phyloP scores from a whole-genome alignment of 345 rosid species.

The Rhodamnia argentea region DNA sequence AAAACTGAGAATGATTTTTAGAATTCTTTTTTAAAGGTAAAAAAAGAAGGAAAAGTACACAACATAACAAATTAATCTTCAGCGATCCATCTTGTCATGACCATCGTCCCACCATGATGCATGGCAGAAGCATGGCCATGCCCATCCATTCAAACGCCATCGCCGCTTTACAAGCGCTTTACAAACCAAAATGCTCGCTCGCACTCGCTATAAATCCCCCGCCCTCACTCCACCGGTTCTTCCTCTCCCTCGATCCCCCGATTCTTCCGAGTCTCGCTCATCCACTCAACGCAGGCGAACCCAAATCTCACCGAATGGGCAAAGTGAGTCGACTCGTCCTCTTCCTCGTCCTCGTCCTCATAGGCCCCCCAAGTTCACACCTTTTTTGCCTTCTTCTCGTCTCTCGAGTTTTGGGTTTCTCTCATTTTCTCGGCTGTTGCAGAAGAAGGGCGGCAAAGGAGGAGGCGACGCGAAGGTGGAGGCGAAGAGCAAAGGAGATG shows the following conservation, averaged over 20 bases:
- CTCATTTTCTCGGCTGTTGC: background rate
- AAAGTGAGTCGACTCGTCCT: background rate
- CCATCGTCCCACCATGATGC: background rate
- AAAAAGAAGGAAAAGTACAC: background rate
- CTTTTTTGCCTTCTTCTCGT: background rate
- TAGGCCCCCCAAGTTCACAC: background rate
- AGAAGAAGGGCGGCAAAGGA: constrained; percentile 10
- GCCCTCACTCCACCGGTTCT: background rate
- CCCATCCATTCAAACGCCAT: background rate
- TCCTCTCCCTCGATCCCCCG: background rate
- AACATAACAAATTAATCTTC: background rate
- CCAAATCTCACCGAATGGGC: background rate
- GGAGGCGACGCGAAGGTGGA: constrained; percentile 7
- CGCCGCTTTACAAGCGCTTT: background rate
- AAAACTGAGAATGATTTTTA: background rate
- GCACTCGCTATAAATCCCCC: background rate
- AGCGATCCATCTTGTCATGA: background rate
- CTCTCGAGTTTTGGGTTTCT: background rate
- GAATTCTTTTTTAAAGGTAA: background rate
- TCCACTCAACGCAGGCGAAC: background rate
- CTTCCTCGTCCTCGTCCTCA: background rate
- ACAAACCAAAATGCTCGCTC: background rate
- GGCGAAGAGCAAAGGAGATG: constrained; percentile 10
- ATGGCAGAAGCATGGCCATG: background rate
- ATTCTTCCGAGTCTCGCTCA: background rate